Evolutionary conservation across 495 filamentous ascomycete species (phyloP).

Genomic region (Podospora tetraspora): DNA sequence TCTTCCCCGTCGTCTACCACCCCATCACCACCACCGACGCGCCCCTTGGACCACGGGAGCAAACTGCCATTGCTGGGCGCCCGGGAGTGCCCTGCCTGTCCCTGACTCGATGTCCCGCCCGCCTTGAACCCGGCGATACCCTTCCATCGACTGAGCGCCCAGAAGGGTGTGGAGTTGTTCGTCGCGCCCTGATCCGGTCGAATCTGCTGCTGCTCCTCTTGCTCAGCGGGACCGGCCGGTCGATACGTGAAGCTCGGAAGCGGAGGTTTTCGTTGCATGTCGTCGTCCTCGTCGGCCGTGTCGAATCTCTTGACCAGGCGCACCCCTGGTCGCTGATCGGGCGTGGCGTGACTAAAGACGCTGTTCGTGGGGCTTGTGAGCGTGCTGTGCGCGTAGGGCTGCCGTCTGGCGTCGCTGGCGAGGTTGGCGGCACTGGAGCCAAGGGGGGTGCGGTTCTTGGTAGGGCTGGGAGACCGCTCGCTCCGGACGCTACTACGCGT

Average conservation of each 20-base stretch:
- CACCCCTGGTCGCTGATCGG: conserved; percentile 9
- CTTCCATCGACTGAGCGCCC: conserved; percentile 43
- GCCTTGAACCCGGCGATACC: conserved; percentile 31
- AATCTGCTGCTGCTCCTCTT: not conserved
- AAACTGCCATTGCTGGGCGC: conserved; percentile 16
- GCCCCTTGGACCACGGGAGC: not conserved
- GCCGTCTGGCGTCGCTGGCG: conserved; percentile 37
- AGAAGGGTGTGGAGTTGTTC: conserved; percentile 33
- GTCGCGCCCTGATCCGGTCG: conserved; percentile 24
- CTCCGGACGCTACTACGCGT: conserved; percentile 23
- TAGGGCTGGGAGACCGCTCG: conserved; percentile 48
- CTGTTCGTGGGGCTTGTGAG: conserved; percentile 28
- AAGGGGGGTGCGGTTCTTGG: conserved; percentile 35
- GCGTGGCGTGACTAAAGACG: conserved; percentile 19
- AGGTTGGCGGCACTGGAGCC: conserved; percentile 32
- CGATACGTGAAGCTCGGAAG: conserved; percentile 11
- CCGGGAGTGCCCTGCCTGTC: conserved; percentile 5
- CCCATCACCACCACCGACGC: not conserved
- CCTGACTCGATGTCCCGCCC: conserved; percentile 4
- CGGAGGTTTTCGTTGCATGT: conserved; percentile 13
- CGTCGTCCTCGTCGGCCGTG: conserved; percentile 10
- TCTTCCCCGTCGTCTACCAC: not conserved
- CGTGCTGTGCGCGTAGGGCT: conserved; percentile 32
- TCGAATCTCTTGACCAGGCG: conserved; percentile 6
- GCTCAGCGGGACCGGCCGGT: not conserved